phyloP scores from a whole-genome alignment of 306 rosid genomes.

The Castanospermum australe region DNA sequence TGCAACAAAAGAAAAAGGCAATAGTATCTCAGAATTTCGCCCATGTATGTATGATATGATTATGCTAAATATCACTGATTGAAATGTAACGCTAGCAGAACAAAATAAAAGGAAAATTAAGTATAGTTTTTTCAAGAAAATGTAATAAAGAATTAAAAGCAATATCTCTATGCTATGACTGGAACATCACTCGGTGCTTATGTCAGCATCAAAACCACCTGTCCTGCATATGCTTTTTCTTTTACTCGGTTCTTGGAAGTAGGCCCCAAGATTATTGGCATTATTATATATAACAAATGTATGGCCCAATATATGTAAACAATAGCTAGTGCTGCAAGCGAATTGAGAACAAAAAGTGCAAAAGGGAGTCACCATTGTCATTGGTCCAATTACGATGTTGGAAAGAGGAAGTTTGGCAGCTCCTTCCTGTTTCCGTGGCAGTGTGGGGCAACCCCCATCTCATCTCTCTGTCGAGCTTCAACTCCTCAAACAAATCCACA shows the following conservation, averaged over 20 bases:
- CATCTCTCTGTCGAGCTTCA: not conserved
- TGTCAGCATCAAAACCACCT: not conserved
- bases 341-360: not conserved
- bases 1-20: too few relatives aligned
- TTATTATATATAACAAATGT: too few relatives aligned
- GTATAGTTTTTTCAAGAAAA: not conserved
- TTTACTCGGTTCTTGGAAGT: not conserved
- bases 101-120: not conserved
- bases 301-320: not conserved
- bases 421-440: not conserved
- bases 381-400: not conserved
- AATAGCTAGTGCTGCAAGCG: not conserved
- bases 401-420: constrained; percentile 22
- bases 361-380: not conserved
- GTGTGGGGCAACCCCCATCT: not conserved
- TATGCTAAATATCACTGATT: not conserved
- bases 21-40: too few relatives aligned
- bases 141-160: not conserved
- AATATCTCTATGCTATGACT: too few relatives aligned
- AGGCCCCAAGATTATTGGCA: not conserved
- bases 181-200: not conserved
- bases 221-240: not conserved
- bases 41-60: too few relatives aligned
- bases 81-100: not conserved
- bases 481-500: not conserved